Evolutionary conservation across 1,139 yeast species (phyloP).

Genomic region (Chernovozyma sophiae-reginae): DNA sequence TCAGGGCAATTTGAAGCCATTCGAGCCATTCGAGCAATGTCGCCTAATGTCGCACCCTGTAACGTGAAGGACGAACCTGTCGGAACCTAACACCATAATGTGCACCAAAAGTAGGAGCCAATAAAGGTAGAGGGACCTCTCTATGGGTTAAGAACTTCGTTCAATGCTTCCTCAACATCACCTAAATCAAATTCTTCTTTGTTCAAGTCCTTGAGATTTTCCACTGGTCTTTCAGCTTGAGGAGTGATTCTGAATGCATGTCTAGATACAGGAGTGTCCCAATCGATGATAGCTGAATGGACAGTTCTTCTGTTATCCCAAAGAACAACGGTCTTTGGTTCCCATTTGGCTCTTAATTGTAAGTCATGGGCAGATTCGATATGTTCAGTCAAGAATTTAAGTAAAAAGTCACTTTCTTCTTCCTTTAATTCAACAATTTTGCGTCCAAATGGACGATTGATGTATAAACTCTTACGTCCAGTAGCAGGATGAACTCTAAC

Average conservation of each 20-base stretch:
- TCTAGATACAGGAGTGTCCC: constrained; percentile 39
- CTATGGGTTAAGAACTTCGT: constrained; percentile 12
- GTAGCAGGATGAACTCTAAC: constrained; percentile 58
- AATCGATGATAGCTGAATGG: constrained; percentile 41
- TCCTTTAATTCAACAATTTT: constrained; percentile 51
- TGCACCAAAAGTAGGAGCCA: too few species aligned
- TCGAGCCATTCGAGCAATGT: too few species aligned
- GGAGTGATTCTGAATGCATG: constrained; percentile 44
- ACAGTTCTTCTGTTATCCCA: constrained; percentile 46
- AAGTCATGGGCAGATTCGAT: constrained; percentile 48
- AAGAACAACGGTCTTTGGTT: constrained; percentile 51
- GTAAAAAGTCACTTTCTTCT: constrained; percentile 51
- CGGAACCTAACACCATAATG: too few species aligned
- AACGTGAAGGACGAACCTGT: too few species aligned
- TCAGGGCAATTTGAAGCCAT: too few species aligned
- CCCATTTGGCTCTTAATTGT: constrained; percentile 57
- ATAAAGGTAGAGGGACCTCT: too few species aligned
- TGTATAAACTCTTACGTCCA: constrained; percentile 46
- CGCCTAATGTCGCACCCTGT: too few species aligned
- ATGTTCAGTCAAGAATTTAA: constrained; percentile 47
- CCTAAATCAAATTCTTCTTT: constrained; percentile 36
- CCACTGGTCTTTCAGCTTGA: constrained; percentile 45
- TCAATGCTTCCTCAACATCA: constrained; percentile 38
- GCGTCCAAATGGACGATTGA: constrained; percentile 53
- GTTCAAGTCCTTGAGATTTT: constrained; percentile 29